Conservation (phyloP, 208 protist species). For the Histomonas meleagridis region DNA sequence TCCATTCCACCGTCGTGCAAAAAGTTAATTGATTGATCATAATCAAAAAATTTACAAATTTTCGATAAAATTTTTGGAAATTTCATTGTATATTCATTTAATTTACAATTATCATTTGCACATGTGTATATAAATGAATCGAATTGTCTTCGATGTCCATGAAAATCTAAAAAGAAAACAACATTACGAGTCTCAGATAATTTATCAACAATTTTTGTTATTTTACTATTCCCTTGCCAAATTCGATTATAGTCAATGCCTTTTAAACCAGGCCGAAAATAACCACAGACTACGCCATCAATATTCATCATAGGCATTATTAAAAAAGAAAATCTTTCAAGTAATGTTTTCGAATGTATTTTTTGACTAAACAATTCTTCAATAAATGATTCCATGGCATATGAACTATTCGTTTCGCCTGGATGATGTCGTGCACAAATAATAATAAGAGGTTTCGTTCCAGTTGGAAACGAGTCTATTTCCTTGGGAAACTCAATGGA, state of each 20-base stretch:
- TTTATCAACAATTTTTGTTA: background rate
- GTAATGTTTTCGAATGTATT: background rate
- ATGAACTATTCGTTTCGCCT: slow-evolving; percentile 81
- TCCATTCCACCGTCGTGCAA: no score
- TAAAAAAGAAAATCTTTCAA: background rate
- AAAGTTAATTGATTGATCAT: background rate
- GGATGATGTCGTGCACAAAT: slow-evolving; percentile 83
- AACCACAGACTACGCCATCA: slow-evolving; percentile 27
- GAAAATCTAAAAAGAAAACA: background rate
- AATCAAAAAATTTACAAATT: background rate
- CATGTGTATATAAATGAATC: background rate
- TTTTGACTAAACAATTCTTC: background rate
- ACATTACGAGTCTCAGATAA: background rate
- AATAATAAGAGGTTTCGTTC: slow-evolving; percentile 56
- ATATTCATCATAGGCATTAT: slow-evolving; percentile 17
- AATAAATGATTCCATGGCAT: slow-evolving; percentile 73
- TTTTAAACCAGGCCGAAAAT: background rate
- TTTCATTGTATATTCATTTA: background rate
- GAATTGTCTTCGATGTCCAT: background rate
- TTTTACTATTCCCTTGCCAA: background rate
- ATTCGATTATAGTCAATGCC: background rate
- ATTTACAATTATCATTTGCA: background rate
- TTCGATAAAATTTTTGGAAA: background rate
- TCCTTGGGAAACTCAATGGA: no score
- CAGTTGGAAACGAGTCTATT: no score